These are phyloP conservation scores for Podila clonocystis DNA, from an alignment of 192 early-diverging fungal genomes.

Conservation along the genomic window DNA sequence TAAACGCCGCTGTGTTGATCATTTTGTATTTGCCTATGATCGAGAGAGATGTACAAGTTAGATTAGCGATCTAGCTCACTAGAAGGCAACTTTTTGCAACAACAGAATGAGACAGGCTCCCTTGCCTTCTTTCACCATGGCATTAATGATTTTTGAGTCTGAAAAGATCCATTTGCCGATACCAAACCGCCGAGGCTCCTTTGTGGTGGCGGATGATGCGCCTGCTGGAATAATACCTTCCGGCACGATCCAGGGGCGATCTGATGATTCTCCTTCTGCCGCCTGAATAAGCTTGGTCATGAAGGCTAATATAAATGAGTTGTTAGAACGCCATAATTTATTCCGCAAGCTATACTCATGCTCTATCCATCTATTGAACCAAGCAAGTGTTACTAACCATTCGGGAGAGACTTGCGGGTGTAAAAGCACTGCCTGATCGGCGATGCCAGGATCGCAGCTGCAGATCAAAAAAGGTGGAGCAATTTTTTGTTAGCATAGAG, in stretches of 20 bases:
- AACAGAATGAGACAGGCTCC: no score
- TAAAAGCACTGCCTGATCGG: neutral
- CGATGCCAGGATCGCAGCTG: neutral
- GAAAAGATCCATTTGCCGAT: neutral
- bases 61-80: no score
- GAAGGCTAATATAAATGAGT: neutral
- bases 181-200: neutral
- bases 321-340: neutral
- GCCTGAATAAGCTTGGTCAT: constrained; percentile 2
- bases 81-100: no score
- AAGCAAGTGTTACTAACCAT: neutral
- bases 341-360: no score
- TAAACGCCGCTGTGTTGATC: constrained; percentile 25
- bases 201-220: neutral
- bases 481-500: no score
- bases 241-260: neutral
- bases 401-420: neutral
- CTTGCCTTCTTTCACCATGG: neutral
- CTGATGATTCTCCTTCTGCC: neutral
- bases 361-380: neutral
- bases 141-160: neutral
- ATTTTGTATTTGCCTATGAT: constrained; percentile 24
- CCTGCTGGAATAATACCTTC: neutral
- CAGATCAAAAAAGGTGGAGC: neutral
- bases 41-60: no score